Evolutionary conservation across 2,329 filamentous ascomycete species (phyloP).

Genomic region (Ophiocordyceps polyrhachis-furcata): DNA sequence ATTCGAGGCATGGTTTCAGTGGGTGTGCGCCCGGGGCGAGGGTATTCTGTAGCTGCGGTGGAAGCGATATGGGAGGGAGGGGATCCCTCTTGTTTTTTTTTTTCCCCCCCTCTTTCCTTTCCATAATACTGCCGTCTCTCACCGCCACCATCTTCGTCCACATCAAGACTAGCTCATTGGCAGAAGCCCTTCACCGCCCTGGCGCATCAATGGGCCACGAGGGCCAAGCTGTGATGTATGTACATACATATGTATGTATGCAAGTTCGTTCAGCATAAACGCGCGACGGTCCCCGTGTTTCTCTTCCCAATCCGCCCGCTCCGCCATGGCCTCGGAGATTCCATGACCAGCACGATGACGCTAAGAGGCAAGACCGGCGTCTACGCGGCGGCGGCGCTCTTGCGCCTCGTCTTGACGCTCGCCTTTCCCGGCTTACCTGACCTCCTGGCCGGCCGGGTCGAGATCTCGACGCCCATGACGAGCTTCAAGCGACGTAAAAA

Average conservation of each 20-base stretch:
- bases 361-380: slow-evolving; percentile 30
- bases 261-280: too few species aligned
- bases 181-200: slow-evolving; percentile 9
- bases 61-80: too few species aligned
- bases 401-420: slow-evolving; percentile 64
- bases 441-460: slow-evolving; percentile 74
- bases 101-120: slow-evolving; percentile 6
- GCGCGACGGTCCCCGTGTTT: too few species aligned
- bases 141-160: slow-evolving; percentile 9
- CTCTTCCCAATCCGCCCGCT: too few species aligned
- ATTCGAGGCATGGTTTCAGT: slow-evolving; percentile 44
- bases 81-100: too few species aligned
- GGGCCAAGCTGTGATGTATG: not conserved
- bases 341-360: slow-evolving; percentile 20
- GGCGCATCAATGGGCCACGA: not conserved
- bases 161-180: slow-evolving; percentile 4
- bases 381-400: slow-evolving; percentile 55
- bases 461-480: slow-evolving; percentile 90
- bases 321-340: slow-evolving; percentile 7
- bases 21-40: not conserved
- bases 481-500: slow-evolving; percentile 87
- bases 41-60: not conserved
- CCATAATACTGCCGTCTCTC: slow-evolving; percentile 8
- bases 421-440: slow-evolving; percentile 70
- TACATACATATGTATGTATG: too few species aligned